These are phyloP conservation scores for Termitomyces sp. DNA, from an alignment of 768 basidiomycete genomes.

Conservation along the genomic window DNA sequence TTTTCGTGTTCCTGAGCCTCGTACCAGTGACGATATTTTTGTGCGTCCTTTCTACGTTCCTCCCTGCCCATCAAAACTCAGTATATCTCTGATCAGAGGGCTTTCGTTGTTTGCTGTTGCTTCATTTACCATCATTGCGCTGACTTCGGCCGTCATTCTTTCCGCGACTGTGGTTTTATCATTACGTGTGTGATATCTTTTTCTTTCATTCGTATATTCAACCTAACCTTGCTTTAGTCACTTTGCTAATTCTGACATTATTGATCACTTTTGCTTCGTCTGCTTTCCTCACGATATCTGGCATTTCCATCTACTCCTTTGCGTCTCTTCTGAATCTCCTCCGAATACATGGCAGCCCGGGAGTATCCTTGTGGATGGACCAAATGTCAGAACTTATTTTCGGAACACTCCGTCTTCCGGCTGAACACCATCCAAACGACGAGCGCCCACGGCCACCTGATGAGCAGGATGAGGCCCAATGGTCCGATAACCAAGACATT, in stretches of 20 bases:
- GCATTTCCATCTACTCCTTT: conserved; percentile 27
- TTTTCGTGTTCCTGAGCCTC: conserved; percentile 34
- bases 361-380: conserved; percentile 22
- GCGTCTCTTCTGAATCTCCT: conserved; percentile 31
- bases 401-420: not conserved
- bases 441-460: not conserved
- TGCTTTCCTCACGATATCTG: conserved; percentile 26
- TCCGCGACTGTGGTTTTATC: conserved; percentile 26
- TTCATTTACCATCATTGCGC: conserved; percentile 30
- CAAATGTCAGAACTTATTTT: conserved; percentile 17
- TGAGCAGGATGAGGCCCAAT: not conserved
- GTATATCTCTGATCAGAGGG: conserved; percentile 6
- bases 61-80: not conserved
- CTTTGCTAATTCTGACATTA: conserved; percentile 27
- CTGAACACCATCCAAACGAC: not conserved
- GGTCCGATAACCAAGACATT: not conserved
- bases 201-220: not conserved
- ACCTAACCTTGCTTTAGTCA: conserved; percentile 21
- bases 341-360: conserved; percentile 27
- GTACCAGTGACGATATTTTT: conserved; percentile 33
- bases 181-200: conserved; percentile 23
- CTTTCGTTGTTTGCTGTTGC: conserved; percentile 31
- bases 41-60: conserved; percentile 24
- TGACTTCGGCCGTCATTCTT: conserved; percentile 27
- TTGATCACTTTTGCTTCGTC: conserved; percentile 29